Base-by-base conservation (phyloP, 768 basidiomycete genomes). In the Trametes cingulata region DNA sequence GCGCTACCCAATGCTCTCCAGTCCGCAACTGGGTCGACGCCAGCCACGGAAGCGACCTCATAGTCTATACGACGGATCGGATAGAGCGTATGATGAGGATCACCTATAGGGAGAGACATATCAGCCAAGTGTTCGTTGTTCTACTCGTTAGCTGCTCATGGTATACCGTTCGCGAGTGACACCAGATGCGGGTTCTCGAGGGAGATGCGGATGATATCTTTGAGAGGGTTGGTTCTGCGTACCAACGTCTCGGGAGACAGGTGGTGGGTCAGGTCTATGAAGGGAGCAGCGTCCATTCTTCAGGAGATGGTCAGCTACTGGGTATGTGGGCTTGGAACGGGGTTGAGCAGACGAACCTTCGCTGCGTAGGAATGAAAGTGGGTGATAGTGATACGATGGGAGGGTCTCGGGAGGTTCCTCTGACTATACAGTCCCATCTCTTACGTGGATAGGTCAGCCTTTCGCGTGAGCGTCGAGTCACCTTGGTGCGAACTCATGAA, bases 81-180 rank as follows among this genome's bases (percentile, higher is more conserved):
- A 60, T 72, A 75, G 17, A 74, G 58, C 5, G 66, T 61, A 54
- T 58, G 63, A 55, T 75, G 74, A 6, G 75, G 75, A 54, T 76
- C 75, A 29, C 75, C 75, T 73, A 45, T 2, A 46, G 37, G 41
- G 14, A 58, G 19, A 24, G 52, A 15, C 15, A 27, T n/a, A n/a
- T 42, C 6, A 51, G 54, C 19, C 22, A 13, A 3, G 7, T 45
- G 33, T 15, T 29, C 10, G 14, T 29, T n/a, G 25, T 29, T 17
- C 53, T 0, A 3, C 19, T 37, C 3, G 20, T 43, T 52, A 17
- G n/a, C 20, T 17, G 17, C 2, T 35, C n/a, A 43, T 6, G 29
- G 22, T 58, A 22, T 61, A 72, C 75, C 75, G 37, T 75, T 76
- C 7, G 71, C 75, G n/a, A 76, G 68, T 42, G 68, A 69, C 48